phyloP scores from a whole-genome alignment of 257 asterid genomes.

The Lycium ferocissimum region DNA sequence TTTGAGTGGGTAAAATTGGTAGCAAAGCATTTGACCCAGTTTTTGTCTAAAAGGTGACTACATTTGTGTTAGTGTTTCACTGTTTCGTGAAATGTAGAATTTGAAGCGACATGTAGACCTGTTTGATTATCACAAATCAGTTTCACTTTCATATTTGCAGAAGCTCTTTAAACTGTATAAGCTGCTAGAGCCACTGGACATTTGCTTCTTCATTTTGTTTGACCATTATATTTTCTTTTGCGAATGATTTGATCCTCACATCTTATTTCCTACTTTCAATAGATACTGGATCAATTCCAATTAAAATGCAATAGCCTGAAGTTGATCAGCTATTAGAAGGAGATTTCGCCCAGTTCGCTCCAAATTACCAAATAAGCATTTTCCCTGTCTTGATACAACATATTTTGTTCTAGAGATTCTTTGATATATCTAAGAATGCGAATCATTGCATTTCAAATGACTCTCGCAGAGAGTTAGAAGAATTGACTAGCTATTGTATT shows the following conservation, averaged over 20 bases:
- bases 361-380: neutral
- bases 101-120: neutral
- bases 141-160: slow-evolving; percentile 19
- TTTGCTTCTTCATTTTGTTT: neutral
- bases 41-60: neutral
- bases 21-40: neutral
- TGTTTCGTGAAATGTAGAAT: neutral
- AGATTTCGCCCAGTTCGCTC: neutral
- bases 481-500: neutral
- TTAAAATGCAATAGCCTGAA: neutral
- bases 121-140: neutral
- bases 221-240: neutral
- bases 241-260: neutral
- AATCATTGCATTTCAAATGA: neutral
- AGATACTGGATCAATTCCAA: slow-evolving; percentile 14
- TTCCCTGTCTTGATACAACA: neutral
- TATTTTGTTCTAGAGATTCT: neutral
- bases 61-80: neutral
- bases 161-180: slow-evolving; percentile 14
- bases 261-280: neutral
- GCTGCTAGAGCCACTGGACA: slow-evolving; percentile 8
- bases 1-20: neutral
- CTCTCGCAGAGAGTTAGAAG: neutral
- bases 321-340: neutral
- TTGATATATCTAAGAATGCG: neutral